Evolutionary conservation across 2,329 filamentous ascomycete species (phyloP), one percentile per base, ranked within the genome.

Genomic region (Nigrospora osmanthi): DNA sequence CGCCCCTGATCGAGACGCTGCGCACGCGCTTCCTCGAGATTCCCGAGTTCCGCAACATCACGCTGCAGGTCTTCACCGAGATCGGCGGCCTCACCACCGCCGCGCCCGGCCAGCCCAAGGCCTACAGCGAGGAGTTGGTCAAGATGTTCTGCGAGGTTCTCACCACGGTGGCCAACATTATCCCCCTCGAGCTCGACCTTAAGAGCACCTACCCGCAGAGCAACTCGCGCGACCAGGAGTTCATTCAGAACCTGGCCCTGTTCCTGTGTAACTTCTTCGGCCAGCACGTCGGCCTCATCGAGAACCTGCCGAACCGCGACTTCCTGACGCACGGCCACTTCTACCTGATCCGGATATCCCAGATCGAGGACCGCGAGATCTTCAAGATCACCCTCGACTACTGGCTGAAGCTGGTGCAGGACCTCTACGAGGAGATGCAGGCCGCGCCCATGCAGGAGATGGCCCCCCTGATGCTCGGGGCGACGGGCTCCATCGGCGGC

Each of bases 331-430:
- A 98, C 61, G 91, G 89, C 15, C 93, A 98, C 67, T 97, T 95
- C 68, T 98, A 98, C 67, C 81, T 98, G 13, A 96, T 98, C 59
- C 85, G 91, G 51, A 96, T 98, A 65, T 96, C 90, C 40, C 90
- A 98, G 69, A 98, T 98, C 54, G 93, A 98, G 55, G 94, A 98
- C 61, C 85, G 93, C 44, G 93, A 98, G 65, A 95, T 98, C 52
- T 98, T 98, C 80, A 98, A 98, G 76, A 98, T 98, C 60, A 95
- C 88, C 63, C 74, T 98, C 50, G 94, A 98, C 65, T 98, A 98
- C 71, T 98, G 93, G 93, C 93, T 94, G 34, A 97, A 96, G 69
- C 78, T 97, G 42, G 94, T 98, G 7, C 91, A 95, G 60, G 93
- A 97, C 67, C 78, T 98, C 17, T 98, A 97, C 63, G 93, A 98